A percentile compares a stretch with the other conserved stretches of the same genome.
Evolutionary conservation across 164 flowering plant species (phyloP).

Genomic region (Aristolochia contorta): DNA sequence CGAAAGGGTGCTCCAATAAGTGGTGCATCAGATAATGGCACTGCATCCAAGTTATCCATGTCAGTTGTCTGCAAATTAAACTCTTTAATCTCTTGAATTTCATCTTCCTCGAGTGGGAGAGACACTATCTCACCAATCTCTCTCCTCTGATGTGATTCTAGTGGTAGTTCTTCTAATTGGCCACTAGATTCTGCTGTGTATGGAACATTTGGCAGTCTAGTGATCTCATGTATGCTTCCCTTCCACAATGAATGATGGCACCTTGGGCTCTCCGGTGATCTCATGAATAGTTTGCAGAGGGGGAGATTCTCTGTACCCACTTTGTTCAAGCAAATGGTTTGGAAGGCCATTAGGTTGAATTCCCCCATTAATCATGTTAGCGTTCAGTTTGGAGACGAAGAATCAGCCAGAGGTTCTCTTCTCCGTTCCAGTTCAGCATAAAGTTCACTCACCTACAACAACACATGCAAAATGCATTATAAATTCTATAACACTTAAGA

Average conservation of each 20-base stretch:
- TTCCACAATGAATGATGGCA: constrained; percentile 2
- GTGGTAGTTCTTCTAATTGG: neutral
- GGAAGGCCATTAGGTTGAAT: constrained; percentile 7
- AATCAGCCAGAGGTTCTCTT: constrained; percentile 4
- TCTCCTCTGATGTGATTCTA: constrained; percentile 16
- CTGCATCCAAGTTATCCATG: constrained; percentile 8
- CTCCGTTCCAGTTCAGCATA: constrained; percentile 30
- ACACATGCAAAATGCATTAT: neutral
- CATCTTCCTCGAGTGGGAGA: constrained; percentile 55
- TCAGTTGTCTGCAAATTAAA: neutral
- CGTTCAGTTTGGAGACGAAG: constrained; percentile 10
- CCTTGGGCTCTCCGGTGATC: too few relatives aligned
- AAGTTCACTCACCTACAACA: constrained; percentile 57
- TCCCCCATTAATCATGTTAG: constrained; percentile 5
- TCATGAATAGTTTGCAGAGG: neutral
- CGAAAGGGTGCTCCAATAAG: constrained; percentile 92
- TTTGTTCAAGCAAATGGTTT: constrained; percentile 8
- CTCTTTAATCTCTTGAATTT: constrained; percentile 20
- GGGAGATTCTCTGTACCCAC: constrained; percentile 6
- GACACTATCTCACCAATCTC: constrained; percentile 56
- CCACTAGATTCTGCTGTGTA: neutral
- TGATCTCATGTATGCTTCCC: neutral
- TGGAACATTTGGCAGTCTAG: too few relatives aligned
- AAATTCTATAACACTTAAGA: neutral
- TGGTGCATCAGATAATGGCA: constrained; percentile 74